phyloP scores from a whole-genome alignment of 345 rosid genomes.

The Aquilaria sinensis region DNA sequence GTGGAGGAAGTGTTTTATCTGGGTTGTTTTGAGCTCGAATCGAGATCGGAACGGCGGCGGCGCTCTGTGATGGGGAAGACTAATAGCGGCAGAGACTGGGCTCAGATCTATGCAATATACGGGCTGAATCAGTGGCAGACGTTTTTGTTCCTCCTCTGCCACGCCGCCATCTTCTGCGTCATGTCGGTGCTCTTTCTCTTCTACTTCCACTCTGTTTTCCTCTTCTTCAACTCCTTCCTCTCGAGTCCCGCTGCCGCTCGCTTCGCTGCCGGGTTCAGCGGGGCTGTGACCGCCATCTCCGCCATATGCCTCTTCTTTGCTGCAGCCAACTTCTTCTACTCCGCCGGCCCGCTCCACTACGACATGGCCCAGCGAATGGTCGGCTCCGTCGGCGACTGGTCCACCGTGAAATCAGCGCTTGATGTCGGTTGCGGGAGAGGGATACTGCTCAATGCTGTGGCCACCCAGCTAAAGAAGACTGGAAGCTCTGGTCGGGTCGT shows the following conservation, averaged over 20 bases:
- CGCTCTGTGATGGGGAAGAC: slow-evolving; percentile 26
- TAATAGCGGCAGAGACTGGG: slow-evolving; percentile 50
- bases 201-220: slow-evolving; percentile 61
- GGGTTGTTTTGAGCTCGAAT: too few relatives aligned
- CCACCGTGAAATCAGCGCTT: slow-evolving; percentile 77
- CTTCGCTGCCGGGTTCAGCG: slow-evolving; percentile 73
- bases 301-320: slow-evolving; percentile 71
- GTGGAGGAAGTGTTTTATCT: too few relatives aligned
- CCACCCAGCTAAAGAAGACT: slow-evolving; percentile 87
- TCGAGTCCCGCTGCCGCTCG: slow-evolving; percentile 47
- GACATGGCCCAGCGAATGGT: slow-evolving; percentile 96
- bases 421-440: slow-evolving; percentile 98
- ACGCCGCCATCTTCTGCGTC: slow-evolving; percentile 65
- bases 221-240: slow-evolving; percentile 33
- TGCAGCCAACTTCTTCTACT: slow-evolving; percentile 79
- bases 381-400: slow-evolving; percentile 78
- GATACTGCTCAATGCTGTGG: slow-evolving; percentile 80
- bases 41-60: too few relatives aligned
- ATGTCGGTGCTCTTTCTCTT: slow-evolving; percentile 58
- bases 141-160: slow-evolving; percentile 51
- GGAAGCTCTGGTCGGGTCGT: slow-evolving; percentile 96
- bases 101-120: slow-evolving; percentile 91
- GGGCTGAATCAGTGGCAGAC: slow-evolving; percentile 95
- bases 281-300: slow-evolving; percentile 63
- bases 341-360: slow-evolving; percentile 64